These are phyloP conservation scores for Coffea canephora DNA, from an alignment of 257 asterid genomes.

Conservation along the genomic window DNA sequence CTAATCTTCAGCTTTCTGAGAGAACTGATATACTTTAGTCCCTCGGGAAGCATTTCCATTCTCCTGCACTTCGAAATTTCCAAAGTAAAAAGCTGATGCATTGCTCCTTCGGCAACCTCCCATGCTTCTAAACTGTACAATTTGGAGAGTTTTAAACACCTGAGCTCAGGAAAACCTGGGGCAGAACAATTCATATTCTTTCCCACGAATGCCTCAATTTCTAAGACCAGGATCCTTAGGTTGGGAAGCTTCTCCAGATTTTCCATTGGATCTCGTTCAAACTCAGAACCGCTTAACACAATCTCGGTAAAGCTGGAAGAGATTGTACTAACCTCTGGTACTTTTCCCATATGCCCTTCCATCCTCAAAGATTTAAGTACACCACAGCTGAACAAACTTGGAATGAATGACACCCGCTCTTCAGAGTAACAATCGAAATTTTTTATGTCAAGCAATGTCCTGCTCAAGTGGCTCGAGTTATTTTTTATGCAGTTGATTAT, in stretches of 20 bases:
- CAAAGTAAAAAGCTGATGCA: constrained; percentile 28
- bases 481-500: background rate
- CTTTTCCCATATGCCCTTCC: constrained; percentile 16
- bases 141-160: constrained; percentile 19
- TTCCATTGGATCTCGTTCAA: constrained; percentile 24
- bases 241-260: constrained; percentile 12
- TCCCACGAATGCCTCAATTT: constrained; percentile 20
- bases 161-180: constrained; percentile 20
- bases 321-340: background rate
- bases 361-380: constrained; percentile 14
- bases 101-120: constrained; percentile 11
- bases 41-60: constrained; percentile 11
- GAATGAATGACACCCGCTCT: background rate
- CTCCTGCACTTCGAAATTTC: constrained; percentile 10
- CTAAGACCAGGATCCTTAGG: constrained; percentile 21
- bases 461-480: background rate
- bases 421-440: constrained; percentile 21
- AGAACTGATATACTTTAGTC: background rate
- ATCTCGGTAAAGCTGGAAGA: constrained; percentile 14
- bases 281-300: constrained; percentile 11
- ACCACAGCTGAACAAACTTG: constrained; percentile 2
- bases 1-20: background rate
- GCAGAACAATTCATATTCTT: constrained; percentile 4
- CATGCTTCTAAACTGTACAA: constrained; percentile 18
- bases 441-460: constrained; percentile 7